A percentile compares a stretch with the other conserved stretches of the same genome.
Evolutionary conservation across 2,329 filamentous ascomycete species (phyloP).

Genomic region (Helminthosporium solani): DNA sequence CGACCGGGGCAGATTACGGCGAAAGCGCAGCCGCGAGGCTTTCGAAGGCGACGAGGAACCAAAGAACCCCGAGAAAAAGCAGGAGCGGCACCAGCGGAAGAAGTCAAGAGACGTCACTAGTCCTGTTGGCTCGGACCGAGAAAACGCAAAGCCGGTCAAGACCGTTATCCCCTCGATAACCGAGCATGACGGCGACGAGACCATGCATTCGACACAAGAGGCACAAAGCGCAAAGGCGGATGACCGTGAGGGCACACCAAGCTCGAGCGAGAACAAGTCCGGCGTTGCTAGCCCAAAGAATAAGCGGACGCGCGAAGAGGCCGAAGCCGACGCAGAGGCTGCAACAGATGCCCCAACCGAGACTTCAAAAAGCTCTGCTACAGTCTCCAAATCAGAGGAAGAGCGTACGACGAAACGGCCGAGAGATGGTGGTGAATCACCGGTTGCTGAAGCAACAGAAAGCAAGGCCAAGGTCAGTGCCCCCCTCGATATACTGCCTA

Average conservation of each 20-base stretch:
- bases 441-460: conserved; percentile 18
- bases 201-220: conserved; percentile 17
- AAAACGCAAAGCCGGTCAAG: conserved; percentile 35
- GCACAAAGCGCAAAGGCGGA: conserved; percentile 10
- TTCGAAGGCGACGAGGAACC: conserved; percentile 42
- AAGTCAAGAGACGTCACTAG: conserved; percentile 48
- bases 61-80: conserved; percentile 34
- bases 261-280: conserved; percentile 13
- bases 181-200: conserved; percentile 32
- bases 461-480: conserved; percentile 26
- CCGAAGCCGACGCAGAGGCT: conserved; percentile 15
- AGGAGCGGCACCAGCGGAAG: conserved; percentile 48
- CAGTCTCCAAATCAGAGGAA: conserved; percentile 22
- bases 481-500: not conserved
- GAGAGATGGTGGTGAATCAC: conserved; percentile 33
- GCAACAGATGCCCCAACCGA: conserved; percentile 4
- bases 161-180: conserved; percentile 30
- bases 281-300: conserved; percentile 49
- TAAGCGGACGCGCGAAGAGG: conserved; percentile 48
- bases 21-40: conserved; percentile 51
- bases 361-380: conserved; percentile 12
- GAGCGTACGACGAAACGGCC: conserved; percentile 40
- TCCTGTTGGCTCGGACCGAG: conserved; percentile 34
- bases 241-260: conserved; percentile 10
- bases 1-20: conserved; percentile 42